Evolutionary conservation across 179 eudicot species (phyloP), one percentile per base, ranked within the genome.

Genomic region (Actinidia arguta): DNA sequence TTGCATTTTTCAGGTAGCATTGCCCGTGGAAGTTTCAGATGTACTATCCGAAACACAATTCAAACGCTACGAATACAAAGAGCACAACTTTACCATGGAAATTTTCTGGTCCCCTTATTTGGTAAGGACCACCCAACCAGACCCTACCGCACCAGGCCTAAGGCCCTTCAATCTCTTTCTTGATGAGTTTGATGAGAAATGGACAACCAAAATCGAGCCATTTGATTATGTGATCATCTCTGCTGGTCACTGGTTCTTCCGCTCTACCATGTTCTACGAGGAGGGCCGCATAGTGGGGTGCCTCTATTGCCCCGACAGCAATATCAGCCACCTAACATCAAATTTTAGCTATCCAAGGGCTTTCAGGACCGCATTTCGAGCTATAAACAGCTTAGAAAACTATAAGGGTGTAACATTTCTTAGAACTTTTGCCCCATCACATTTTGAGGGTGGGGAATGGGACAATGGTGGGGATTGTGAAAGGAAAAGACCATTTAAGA

Each of bases 381-480:
- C 82, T 3, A 72, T 83, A 59, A 87, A 82, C 70, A 58, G 61
- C 25, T 48, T 55, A 16, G 58, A 63, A 50, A 78, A 62, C 16
- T 78, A 3, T 31, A 83, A 73, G 55, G 82, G 82, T 2, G 25
- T 54, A 20, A 71, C 77, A 0, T 69, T 83, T 11, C 78, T 92
- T n/a, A 86, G 93, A 71, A 90, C 92, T 0, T 90, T 86, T 74
- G 86, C 93, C 9, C 93, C 93, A 0, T 81, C 92, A 0, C 94
- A 92, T 27, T 92, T 88, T 77, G 93, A 92, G 76, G 87, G 85
- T 4, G 92, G 89, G 69, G 76, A 80, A 1, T 92, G 93, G 91
- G 78, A 92, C 54, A 36, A 85, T 36, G 91, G 92, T 0, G 94
- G 94, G 42, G 80, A 87, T 78, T 92, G 92, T 74, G 17, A 14